Evolutionary conservation across 2,329 filamentous ascomycete species (phyloP), one percentile per base, ranked within the genome.

Genomic region (Graphiopsis chlorocephala): DNA sequence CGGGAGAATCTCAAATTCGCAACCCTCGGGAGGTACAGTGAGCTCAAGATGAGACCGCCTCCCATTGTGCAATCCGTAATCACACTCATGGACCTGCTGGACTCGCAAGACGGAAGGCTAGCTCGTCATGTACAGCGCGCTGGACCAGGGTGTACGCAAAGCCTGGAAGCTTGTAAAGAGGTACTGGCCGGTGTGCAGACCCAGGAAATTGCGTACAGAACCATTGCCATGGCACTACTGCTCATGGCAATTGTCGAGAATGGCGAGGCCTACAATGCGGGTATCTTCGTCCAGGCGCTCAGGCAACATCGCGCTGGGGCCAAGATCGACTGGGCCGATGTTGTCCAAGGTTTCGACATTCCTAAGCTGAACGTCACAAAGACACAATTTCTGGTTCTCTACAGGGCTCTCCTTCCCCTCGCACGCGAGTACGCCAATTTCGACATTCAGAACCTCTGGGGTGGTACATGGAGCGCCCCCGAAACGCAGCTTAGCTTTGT

Each of bases 401-500:
- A 95, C 79, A 86, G 90, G 63, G 90, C 91, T 4, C 80, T 99
- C 29, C 80, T 93, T 17, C 88, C 89, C 0, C 82, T 95, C 63
- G 91, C 93, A 2, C 77, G 80, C 33, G 84, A 85, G 11, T 81
- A 86, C 56, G 80, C 84, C 17, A 81, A 81, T 28, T 88, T 98
- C 71, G 92, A 97, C 74, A 90, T 99, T 52, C 93, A 97, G 75
- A 85, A 84, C 45, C 82, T 99, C 25, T 98, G 95, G 93, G 93
- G 93, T 65, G 93, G 93, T 8, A 63, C 67, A 47, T 99, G 96
- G 94, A 87, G 89, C 67, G 87, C 96, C 70, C 86, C 90, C 15
- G 88, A 96, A 67, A 92, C 95, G 0, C 94, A 98, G 69, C 81
- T 99, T 38, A 96, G 93, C n/a, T 97, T 98, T 75, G 86, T 98